Evolutionary conservation across 1,139 yeast genomes (phyloP).

Genomic region (Pneumocystis carinii): DNA sequence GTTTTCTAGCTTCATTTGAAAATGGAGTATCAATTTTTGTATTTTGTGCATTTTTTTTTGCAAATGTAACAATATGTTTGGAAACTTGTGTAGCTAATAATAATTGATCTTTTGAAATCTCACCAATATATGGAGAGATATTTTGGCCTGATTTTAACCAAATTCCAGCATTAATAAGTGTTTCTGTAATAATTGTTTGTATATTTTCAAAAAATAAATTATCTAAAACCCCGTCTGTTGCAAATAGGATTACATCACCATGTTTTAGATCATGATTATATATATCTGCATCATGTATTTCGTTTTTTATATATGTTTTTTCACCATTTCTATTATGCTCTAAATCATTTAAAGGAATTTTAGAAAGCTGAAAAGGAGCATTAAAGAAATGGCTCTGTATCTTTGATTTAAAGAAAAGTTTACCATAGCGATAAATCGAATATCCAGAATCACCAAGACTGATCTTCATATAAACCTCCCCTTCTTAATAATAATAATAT

Average conservation of each 20-base stretch:
- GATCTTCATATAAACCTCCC: neutral
- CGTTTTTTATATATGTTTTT: conserved; percentile 44
- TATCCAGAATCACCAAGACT: conserved; percentile 90
- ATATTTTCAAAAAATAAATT: conserved; percentile 66
- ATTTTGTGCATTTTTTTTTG: conserved; percentile 56
- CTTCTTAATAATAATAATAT: too few species aligned
- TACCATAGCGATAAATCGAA: conserved; percentile 58
- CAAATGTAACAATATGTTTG: conserved; percentile 47
- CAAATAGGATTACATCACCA: conserved; percentile 65
- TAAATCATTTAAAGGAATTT: conserved; percentile 50
- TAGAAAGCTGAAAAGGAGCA: conserved; percentile 80
- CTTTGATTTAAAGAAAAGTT: conserved; percentile 48
- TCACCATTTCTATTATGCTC: conserved; percentile 42
- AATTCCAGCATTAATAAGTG: conserved; percentile 17
- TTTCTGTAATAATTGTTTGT: conserved; percentile 29
- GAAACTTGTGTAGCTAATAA: conserved; percentile 32
- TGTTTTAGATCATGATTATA: conserved; percentile 32
- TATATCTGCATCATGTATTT: conserved; percentile 34
- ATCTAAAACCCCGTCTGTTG: conserved; percentile 89
- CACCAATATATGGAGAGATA: conserved; percentile 12
- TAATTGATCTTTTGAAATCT: conserved; percentile 10
- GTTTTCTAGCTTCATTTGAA: conserved; percentile 55
- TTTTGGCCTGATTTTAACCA: conserved; percentile 13
- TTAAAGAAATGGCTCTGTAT: conserved; percentile 80
- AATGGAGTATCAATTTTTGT: conserved; percentile 69